Base-by-base conservation (phyloP, 768 basidiomycete genomes). In the Suillus spraguei region DNA sequence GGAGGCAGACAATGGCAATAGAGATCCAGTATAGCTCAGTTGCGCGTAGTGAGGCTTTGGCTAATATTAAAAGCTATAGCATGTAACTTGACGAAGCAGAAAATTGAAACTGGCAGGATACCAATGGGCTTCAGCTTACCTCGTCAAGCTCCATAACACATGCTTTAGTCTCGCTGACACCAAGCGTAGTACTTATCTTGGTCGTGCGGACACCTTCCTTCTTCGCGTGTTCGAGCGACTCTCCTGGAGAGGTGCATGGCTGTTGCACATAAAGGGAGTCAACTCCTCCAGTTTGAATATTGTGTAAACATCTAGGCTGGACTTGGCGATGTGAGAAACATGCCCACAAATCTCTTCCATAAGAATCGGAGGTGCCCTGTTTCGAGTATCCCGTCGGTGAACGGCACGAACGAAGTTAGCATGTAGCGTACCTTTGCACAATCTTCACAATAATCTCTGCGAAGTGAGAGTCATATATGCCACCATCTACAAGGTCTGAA, bases 181-280 rank as follows among this genome's bases (percentile, higher is more conserved):
- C 97, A 53, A 99, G 87, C 97, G 99, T 99, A 63, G 99, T 90
- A 72, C 95, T 97, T 11, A 95, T 98, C 81, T 99, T 99, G 10
- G 97, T 99, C 61, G 99, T 83, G 53, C 86, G 85, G 3, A 92
- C 93, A 7, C 91, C 93, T 64, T 88, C 83, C 64, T 85, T 84
- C 79, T 97, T 96, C 16, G 94, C 94, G 59, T 88, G 88, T 72
- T 91, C 82, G 1, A 97, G 81, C 4, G 78, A 74, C 89, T 95
- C 77, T 90, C 91, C 50, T 91, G 80, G 79, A 95, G 96, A 17
- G 88, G 92, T 17, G 97, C 97, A 58, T 96, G 86, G 32, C 95
- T 89, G 75, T 99, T 97, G 46, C 97, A 91, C 36, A 99, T 97
- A 69, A 84, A 95, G 0, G 97, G 97, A 0, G 97, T 98, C 59